Base-by-base conservation (phyloP, 257 asterid genomes). In the Parsonsia alboflavescens region DNA sequence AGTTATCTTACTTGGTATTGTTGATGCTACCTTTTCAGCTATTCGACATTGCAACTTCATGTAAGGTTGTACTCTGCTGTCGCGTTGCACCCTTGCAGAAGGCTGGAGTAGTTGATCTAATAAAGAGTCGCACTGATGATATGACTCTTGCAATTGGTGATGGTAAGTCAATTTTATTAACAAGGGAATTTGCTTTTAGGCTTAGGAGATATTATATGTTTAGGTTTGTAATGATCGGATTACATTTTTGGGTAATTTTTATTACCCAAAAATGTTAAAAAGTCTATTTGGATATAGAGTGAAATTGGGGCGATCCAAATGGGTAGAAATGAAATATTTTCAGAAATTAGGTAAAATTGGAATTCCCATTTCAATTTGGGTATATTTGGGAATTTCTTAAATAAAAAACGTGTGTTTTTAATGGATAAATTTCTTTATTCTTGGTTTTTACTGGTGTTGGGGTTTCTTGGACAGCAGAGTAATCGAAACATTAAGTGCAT, bases 81-180 rank as follows among this genome's bases (percentile, higher is more conserved):
- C 92, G 98, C 80, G 98, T 92, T 81, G 98, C 98, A 72, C 98
- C 99, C 75, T 79, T 95, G 85, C 99, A 95, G 84, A 95, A 95
- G 85, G 97, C 97, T 87, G 99, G 99, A 79, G 89, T 92, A 73
- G 99, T 95, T 79, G 96, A 92, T 84, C 72, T 95, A 87, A 88
- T 95, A 71, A 95, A 92, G 84, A 85, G 91, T 67, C 90, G 96
- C 71, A 95, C 96, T 39, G 96, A 92, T 85, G 99, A 92, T 80
- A 89, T 95, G 97, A 95, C 99, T 58, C 89, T 95, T 56, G 99
- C 99, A 77, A 90, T 95, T 64, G 99, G 99, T 62, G 99, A 95
- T 77, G 98, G 99, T 95, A 84, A 86, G 97, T 42, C 56, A 36
- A 39, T 65, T 19, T 7, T 49, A 45, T 33, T 61, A 17, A 63